Percentiles rank a stretch among this genome's conserved stretches.
phyloP scores from a whole-genome alignment of 2,329 filamentous ascomycete genomes.

The Pestalotiopsis sp. region DNA sequence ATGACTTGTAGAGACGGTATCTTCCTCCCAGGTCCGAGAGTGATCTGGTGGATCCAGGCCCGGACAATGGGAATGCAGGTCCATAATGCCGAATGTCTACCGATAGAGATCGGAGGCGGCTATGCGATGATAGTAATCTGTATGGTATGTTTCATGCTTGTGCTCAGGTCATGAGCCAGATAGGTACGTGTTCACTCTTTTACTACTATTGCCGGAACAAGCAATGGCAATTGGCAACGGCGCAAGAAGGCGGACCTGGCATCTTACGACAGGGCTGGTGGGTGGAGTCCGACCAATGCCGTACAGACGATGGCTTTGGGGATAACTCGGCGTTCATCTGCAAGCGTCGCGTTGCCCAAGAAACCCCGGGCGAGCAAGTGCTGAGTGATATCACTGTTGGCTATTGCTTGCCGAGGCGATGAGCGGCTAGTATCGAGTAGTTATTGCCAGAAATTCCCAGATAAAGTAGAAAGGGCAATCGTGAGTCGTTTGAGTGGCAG shows the following conservation, averaged over 20 bases:
- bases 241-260: background rate
- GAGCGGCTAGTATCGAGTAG: background rate
- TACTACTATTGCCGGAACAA: background rate
- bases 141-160: background rate
- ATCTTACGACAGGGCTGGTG: background rate
- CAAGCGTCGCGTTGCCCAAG: background rate
- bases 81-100: conserved; percentile 1
- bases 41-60: background rate
- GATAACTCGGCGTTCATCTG: conserved; percentile 8
- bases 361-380: background rate
- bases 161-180: background rate
- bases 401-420: background rate
- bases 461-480: background rate
- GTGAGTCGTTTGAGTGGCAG: background rate
- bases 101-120: background rate
- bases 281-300: background rate
- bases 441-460: background rate
- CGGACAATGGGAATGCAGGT: background rate
- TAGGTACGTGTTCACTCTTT: background rate
- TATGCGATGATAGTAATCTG: background rate
- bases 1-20: background rate
- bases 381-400: background rate
- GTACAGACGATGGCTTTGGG: conserved; percentile 1
- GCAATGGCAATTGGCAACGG: background rate
- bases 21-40: background rate